Evolutionary conservation across 2,329 filamentous ascomycete species (phyloP).

Genomic region (Colletotrichum tofieldiae): DNA sequence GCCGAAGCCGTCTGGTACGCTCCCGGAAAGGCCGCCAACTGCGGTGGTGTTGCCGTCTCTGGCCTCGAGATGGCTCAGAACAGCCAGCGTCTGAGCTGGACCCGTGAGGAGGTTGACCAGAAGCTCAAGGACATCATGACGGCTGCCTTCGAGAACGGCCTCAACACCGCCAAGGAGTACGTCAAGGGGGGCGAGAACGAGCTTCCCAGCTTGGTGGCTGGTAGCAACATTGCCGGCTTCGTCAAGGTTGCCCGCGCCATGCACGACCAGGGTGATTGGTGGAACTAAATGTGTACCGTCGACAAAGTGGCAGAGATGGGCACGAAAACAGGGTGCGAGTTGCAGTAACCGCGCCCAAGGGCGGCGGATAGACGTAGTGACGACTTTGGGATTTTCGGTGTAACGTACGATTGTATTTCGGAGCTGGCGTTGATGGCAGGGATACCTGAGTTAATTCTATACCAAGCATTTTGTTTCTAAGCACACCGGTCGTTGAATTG

Average conservation of each 20-base stretch:
- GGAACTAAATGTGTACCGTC: slow-evolving; percentile 52
- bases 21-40: slow-evolving; percentile 97
- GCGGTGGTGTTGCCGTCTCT: slow-evolving; percentile 96
- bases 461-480: slow-evolving; percentile 28
- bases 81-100: slow-evolving; percentile 89
- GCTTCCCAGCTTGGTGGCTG: slow-evolving; percentile 91
- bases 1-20: slow-evolving; percentile 90
- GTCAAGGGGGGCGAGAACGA: slow-evolving; percentile 84
- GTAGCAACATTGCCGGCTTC: slow-evolving; percentile 98
- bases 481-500: neutral
- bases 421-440: slow-evolving; percentile 42
- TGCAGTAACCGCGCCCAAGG: slow-evolving; percentile 10
- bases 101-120: slow-evolving; percentile 88
- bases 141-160: slow-evolving; percentile 89
- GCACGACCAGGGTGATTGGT: slow-evolving; percentile 98
- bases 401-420: slow-evolving; percentile 36
- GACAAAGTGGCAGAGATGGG: neutral
- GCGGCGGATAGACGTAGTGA: slow-evolving; percentile 17
- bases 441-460: slow-evolving; percentile 39
- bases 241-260: slow-evolving; percentile 96
- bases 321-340: slow-evolving; percentile 10
- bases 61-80: slow-evolving; percentile 99
- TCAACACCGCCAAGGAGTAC: slow-evolving; percentile 92
- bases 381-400: slow-evolving; percentile 30
- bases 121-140: slow-evolving; percentile 97